A percentile compares a stretch with the other conserved stretches of the same genome.
Conservation (phyloP, 768 basidiomycete genomes). For the Tulasnella sp. region DNA sequence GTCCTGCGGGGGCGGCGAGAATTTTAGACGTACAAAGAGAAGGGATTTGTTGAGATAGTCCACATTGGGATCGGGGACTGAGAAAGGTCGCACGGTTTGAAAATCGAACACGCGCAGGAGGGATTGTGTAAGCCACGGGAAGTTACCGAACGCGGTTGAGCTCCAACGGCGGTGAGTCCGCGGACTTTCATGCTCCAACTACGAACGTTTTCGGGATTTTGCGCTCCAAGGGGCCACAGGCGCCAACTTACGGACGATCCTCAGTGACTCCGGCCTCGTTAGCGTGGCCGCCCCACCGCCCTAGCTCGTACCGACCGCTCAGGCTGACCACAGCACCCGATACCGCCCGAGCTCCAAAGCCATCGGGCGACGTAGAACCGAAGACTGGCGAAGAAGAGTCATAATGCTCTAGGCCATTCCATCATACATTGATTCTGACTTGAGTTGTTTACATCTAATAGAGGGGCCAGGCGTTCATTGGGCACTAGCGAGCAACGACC, state of each 20-base stretch:
- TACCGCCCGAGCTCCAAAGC: slow-evolving; percentile 7
- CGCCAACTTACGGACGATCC: neutral
- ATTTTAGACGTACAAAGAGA: neutral
- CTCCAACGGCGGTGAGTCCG: slow-evolving; percentile 10
- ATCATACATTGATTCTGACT: neutral
- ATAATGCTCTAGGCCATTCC: neutral
- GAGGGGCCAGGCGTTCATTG: neutral
- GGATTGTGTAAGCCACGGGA: neutral
- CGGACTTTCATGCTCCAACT: slow-evolving; percentile 9
- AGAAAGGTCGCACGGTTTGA: neutral
- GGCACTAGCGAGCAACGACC: neutral
- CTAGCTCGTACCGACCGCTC: neutral
- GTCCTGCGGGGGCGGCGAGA: neutral
- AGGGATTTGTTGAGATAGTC: neutral
- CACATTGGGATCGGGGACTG: neutral
- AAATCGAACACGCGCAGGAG: neutral
- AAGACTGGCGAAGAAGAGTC: neutral
- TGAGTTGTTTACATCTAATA: neutral
- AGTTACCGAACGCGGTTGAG: slow-evolving; percentile 14
- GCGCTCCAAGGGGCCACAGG: neutral
- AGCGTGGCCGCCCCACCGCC: slow-evolving; percentile 4
- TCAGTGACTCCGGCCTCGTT: neutral
- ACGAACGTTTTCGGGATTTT: neutral
- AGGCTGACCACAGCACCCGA: neutral
- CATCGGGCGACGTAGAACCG: slow-evolving; percentile 8